These are phyloP conservation scores for Fusarium incarnatum DNA, from an alignment of 2,329 filamentous ascomycete species.

Conservation along the genomic window DNA sequence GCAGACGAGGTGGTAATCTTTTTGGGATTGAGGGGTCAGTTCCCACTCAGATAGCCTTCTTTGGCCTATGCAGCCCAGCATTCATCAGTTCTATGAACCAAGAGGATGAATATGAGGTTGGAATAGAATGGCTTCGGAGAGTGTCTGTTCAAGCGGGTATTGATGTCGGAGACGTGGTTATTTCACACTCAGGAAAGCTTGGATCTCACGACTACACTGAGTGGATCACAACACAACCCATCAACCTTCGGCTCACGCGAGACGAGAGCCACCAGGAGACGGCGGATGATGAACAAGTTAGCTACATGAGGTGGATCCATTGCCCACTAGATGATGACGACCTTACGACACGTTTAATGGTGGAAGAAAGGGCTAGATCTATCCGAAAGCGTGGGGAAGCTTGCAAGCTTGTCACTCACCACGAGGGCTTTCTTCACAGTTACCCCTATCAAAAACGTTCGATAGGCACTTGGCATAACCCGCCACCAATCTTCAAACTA, in stretches of 20 bases:
- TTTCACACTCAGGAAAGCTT: background rate
- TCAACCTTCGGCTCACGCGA: background rate
- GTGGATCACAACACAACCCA: background rate
- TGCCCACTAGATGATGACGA: background rate
- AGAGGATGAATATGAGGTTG: background rate
- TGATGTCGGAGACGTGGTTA: background rate
- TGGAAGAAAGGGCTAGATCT: background rate
- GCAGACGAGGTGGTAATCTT: background rate
- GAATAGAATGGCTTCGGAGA: background rate
- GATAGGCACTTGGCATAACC: background rate
- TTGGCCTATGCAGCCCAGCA: background rate
- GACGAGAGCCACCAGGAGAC: background rate
- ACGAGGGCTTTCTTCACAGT: background rate
- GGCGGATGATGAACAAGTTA: background rate
- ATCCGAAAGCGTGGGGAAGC: background rate
- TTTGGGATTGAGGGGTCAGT: background rate
- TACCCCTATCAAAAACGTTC: background rate
- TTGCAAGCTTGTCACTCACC: background rate
- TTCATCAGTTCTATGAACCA: background rate
- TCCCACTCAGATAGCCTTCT: background rate
- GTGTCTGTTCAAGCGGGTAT: background rate
- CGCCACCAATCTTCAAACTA: background rate
- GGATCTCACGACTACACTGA: background rate
- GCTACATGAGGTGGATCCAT: background rate
- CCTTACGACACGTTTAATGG: background rate